Percentiles rank a stretch among this genome's conserved stretches.
Evolutionary conservation across 2,329 filamentous ascomycete genomes (phyloP).

Genomic region (Pseudopithomyces chartarum): DNA sequence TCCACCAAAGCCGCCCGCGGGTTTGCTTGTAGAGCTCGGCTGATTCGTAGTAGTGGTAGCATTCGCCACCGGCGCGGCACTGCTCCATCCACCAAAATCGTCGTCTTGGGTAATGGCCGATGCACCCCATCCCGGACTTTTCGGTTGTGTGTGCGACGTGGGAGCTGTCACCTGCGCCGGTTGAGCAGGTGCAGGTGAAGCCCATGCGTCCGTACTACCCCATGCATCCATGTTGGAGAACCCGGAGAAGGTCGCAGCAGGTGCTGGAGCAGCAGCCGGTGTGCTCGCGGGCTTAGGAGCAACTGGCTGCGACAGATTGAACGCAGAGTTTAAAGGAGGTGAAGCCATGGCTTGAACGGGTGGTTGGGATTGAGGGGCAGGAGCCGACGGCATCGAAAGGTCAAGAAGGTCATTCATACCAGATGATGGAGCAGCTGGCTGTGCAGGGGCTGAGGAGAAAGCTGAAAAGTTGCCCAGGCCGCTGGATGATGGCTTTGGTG

Average conservation of each 20-base stretch:
- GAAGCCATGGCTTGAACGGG: constrained; percentile 40
- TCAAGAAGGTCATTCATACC: constrained; percentile 79
- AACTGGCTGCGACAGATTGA: constrained; percentile 58
- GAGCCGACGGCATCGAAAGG: constrained; percentile 54
- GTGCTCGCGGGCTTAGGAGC: constrained; percentile 26
- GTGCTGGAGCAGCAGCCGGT: constrained; percentile 30
- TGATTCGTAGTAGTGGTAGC: constrained; percentile 23
- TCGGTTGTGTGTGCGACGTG: constrained; percentile 49
- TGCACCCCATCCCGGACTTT: constrained; percentile 62
- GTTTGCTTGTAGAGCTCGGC: constrained; percentile 42
- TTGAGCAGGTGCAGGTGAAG: constrained; percentile 63
- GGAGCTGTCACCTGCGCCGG: constrained; percentile 44
- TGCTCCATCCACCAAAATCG: constrained; percentile 95
- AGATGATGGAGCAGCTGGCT: constrained; percentile 55
- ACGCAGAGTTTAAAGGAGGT: constrained; percentile 67
- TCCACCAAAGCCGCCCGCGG: constrained; percentile 61
- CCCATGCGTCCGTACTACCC: constrained; percentile 85
- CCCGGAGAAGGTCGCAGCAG: constrained; percentile 45
- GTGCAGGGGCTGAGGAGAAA: constrained; percentile 59
- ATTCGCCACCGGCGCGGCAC: constrained; percentile 62
- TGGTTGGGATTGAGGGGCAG: constrained; percentile 31
- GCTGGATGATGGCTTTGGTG: constrained; percentile 57
- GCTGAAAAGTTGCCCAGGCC: constrained; percentile 69
- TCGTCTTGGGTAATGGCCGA: constrained; percentile 77
- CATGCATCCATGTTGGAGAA: constrained; percentile 73